phyloP scores from a whole-genome alignment of 768 basidiomycete species.

The Boletus reticuloceps region DNA sequence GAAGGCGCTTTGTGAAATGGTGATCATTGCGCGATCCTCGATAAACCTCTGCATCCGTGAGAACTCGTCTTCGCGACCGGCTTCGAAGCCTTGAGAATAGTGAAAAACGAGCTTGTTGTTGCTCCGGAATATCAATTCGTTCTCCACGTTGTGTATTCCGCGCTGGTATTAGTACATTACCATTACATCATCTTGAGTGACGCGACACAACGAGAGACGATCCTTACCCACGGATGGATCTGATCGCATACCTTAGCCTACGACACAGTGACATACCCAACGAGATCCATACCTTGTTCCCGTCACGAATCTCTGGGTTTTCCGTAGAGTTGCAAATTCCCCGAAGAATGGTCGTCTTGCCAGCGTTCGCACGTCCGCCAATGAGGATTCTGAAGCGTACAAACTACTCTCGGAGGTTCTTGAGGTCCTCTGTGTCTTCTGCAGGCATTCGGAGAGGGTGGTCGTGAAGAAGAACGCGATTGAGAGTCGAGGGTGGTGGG shows the following conservation, averaged over 20 bases:
- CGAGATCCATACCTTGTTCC: background rate
- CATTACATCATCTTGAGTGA: background rate
- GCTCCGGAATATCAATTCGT: background rate
- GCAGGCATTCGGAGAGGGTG: background rate
- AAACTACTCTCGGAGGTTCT: background rate
- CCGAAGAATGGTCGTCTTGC: background rate
- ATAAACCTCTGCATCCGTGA: slow-evolving; percentile 1
- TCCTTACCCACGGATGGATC: background rate
- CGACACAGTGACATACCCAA: no score
- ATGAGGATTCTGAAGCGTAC: background rate
- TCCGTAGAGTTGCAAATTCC: background rate
- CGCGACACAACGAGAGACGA: no score
- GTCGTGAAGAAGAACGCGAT: background rate
- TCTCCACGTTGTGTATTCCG: background rate
- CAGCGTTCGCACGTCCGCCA: background rate
- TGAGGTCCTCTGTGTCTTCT: background rate
- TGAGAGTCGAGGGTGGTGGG: background rate
- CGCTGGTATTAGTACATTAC: background rate
- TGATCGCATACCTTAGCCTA: no score
- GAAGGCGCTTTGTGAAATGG: slow-evolving; percentile 2
- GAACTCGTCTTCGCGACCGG: slow-evolving; percentile 2
- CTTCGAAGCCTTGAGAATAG: slow-evolving; percentile 5
- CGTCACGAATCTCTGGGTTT: background rate
- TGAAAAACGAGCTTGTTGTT: background rate
- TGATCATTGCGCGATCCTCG: background rate